Conservation (phyloP, 225 moss, liverwort and hornwort species). For the Thuidium tamariscinum region DNA sequence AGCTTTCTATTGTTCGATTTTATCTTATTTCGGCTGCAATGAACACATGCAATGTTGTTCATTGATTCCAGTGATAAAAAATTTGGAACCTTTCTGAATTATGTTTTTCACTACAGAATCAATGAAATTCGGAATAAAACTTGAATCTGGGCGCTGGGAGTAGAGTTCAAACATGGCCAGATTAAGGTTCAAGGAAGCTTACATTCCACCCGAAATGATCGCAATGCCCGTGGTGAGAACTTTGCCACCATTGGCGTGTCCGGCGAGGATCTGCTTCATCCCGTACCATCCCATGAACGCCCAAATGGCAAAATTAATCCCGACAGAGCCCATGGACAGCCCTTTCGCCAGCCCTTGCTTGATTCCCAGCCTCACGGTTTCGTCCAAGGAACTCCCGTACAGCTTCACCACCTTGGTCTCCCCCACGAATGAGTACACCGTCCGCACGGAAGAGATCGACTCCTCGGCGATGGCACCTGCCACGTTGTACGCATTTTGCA, state of each 20-base stretch:
- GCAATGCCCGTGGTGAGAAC: conserved; percentile 50
- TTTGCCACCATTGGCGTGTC: conserved; percentile 30
- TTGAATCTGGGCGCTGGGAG: background rate
- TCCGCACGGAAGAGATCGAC: conserved; percentile 60
- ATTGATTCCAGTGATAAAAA: background rate
- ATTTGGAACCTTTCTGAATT: background rate
- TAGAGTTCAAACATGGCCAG: background rate
- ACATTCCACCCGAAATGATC: conserved; percentile 36
- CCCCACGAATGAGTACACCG: conserved; percentile 74
- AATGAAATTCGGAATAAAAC: background rate
- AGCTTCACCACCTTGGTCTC: conserved; percentile 19
- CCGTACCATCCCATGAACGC: conserved; percentile 68
- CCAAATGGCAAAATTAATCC: conserved; percentile 55
- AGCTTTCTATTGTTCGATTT: background rate
- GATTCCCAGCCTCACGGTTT: conserved; percentile 29
- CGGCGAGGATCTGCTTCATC: conserved; percentile 25
- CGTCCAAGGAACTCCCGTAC: conserved; percentile 24
- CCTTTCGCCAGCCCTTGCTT: conserved; percentile 64
- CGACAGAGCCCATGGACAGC: conserved; percentile 14
- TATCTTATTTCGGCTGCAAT: background rate
- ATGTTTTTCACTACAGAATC: background rate
- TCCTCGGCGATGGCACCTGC: conserved; percentile 52
- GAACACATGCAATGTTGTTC: background rate
- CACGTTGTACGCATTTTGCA: conserved; percentile 25
- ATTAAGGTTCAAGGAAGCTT: background rate